phyloP scores from a whole-genome alignment of 129 eudicot genomes.

The Arctium lappa region DNA sequence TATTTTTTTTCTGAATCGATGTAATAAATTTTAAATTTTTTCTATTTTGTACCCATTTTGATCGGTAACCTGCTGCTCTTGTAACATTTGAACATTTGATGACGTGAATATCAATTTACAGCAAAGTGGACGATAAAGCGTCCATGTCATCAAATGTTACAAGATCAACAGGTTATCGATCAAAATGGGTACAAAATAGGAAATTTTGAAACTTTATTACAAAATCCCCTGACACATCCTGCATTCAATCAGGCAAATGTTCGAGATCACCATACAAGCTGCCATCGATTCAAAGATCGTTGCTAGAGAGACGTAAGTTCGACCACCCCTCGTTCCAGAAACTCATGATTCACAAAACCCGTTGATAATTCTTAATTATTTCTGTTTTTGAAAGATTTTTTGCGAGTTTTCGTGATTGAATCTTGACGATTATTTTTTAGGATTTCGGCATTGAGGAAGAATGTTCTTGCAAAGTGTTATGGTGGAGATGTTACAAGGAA shows the following conservation, averaged over 20 bases:
- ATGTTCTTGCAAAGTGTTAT: conserved; percentile 95
- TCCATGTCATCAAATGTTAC: not conserved
- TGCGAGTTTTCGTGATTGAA: not conserved
- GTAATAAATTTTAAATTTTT: not conserved
- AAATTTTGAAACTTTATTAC: not conserved
- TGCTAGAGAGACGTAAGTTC: conserved; percentile 98
- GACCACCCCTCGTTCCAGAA: not conserved
- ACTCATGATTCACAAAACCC: not conserved
- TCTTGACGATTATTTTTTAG: conserved; percentile 27
- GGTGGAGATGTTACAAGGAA: conserved; percentile 94
- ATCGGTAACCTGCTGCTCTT: not conserved
- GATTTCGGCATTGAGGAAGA: conserved; percentile 91
- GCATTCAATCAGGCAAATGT: conserved; percentile 76
- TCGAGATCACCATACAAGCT: conserved; percentile 93
- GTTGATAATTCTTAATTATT: not conserved
- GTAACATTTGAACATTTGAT: not conserved
- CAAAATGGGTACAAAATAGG: not conserved
- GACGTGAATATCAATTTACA: not conserved
- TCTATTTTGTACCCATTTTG: not conserved
- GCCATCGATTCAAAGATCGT: conserved; percentile 87
- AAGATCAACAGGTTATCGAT: not conserved
- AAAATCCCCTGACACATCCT: conserved; percentile 9
- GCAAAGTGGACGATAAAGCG: no score
- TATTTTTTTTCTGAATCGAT: not conserved
- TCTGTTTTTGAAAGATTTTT: not conserved